Evolutionary conservation across 108 stramenopile genomes (phyloP).

Genomic region (Conticribra weissflogii): DNA sequence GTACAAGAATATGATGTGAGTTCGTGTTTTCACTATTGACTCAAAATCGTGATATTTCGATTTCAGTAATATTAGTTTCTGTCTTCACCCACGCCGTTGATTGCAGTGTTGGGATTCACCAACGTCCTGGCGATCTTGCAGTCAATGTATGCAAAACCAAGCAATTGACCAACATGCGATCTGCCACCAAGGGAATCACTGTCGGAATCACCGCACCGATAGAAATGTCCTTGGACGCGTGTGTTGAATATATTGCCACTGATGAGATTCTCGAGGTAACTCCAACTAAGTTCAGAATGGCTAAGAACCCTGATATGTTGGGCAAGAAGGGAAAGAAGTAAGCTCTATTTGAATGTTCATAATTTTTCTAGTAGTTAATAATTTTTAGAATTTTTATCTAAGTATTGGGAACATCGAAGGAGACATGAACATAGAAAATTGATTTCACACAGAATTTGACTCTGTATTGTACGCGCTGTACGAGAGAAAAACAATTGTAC

Average conservation of each 20-base stretch:
- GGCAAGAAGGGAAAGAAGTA: conserved; percentile 57
- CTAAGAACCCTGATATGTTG: conserved; percentile 88
- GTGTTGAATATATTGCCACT: conserved; percentile 94
- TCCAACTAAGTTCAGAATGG: conserved; percentile 88
- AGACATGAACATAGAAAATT: no score
- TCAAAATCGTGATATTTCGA: no score
- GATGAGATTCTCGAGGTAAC: conserved; percentile 98
- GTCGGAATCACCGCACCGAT: conserved; percentile 90
- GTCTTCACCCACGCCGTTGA: neutral
- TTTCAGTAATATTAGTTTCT: no score
- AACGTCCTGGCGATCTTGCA: conserved; percentile 95
- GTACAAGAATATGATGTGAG: conserved; percentile 95
- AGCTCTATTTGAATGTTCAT: no score
- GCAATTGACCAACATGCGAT: conserved; percentile 97
- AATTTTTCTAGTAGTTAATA: no score
- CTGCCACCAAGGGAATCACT: conserved; percentile 93
- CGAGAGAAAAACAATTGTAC: no score
- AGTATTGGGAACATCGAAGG: no score
- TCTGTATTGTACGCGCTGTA: no score
- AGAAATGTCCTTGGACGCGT: conserved; percentile 94
- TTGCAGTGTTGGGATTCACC: conserved; percentile 92
- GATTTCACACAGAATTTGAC: no score
- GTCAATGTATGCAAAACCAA: conserved; percentile 99
- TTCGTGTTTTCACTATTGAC: no score
- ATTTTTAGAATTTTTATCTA: no score